Conservation (phyloP, 2,329 filamentous ascomycete species). For the Diaporthe amygdali region DNA sequence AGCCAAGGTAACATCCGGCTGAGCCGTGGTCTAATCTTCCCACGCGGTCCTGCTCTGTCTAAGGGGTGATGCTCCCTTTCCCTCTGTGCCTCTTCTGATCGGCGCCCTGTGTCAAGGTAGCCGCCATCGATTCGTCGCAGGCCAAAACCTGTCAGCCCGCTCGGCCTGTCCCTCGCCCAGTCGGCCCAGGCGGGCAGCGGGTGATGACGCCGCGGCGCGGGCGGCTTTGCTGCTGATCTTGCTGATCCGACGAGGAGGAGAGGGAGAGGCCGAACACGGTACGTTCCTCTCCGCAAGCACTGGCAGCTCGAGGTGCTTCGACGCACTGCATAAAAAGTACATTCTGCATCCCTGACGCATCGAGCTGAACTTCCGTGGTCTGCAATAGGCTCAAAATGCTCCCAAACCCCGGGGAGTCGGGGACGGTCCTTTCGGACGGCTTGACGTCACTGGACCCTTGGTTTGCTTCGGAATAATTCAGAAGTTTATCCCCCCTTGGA, state of each 20-base stretch:
- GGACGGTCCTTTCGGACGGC: background rate
- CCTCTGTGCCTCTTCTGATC: too few species aligned
- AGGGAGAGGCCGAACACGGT: background rate
- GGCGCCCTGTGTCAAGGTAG: background rate
- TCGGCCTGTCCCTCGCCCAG: background rate
- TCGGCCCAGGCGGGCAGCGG: conserved; percentile 1
- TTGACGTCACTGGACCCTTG: conserved; percentile 22
- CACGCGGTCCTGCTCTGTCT: background rate
- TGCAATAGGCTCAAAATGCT: background rate
- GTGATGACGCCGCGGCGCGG: conserved; percentile 6
- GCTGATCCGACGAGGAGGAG: background rate
- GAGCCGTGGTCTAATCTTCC: background rate
- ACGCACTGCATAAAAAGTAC: background rate
- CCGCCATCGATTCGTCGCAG: conserved; percentile 17
- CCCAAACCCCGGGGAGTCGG: background rate
- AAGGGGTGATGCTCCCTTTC: background rate
- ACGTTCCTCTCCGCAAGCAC: background rate
- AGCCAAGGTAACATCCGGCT: conserved; percentile 1
- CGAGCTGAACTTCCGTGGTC: background rate
- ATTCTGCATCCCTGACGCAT: background rate
- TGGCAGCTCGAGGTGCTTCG: background rate
- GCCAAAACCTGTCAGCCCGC: background rate
- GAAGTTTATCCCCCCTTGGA: background rate
- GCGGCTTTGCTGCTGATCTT: conserved; percentile 8
- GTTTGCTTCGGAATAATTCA: background rate